Evolutionary conservation across 2,329 filamentous ascomycete species (phyloP).

Genomic region (Sporothrix globosa): DNA sequence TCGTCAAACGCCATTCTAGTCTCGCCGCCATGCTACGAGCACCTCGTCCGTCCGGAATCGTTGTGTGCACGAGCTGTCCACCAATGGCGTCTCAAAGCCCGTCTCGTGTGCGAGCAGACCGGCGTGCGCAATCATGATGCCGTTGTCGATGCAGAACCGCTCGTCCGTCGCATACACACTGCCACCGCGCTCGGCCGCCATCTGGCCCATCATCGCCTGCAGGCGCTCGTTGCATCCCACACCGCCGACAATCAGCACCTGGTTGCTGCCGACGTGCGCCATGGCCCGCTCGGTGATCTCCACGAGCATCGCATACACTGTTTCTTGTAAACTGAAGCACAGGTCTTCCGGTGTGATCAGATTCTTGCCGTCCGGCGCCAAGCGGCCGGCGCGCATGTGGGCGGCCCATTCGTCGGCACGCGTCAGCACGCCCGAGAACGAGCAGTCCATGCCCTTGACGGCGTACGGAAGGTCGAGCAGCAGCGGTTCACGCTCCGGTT

Average conservation of each 20-base stretch:
- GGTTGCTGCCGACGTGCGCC: conserved; percentile 89
- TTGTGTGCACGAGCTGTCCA: conserved; percentile 83
- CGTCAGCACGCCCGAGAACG: conserved; percentile 89
- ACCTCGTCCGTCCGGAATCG: conserved; percentile 83
- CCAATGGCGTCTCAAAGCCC: conserved; percentile 74
- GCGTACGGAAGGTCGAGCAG: conserved; percentile 90
- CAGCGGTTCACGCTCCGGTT: conserved; percentile 64
- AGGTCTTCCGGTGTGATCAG: conserved; percentile 83
- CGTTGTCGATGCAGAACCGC: conserved; percentile 97
- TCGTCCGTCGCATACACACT: conserved; percentile 95
- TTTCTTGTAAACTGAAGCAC: conserved; percentile 95
- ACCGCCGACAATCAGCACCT: conserved; percentile 93
- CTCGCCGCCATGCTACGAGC: conserved; percentile 72
- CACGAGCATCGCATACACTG: conserved; percentile 93
- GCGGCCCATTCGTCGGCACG: conserved; percentile 78
- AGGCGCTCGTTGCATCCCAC: conserved; percentile 93
- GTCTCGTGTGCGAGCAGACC: conserved; percentile 83
- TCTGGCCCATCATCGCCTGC: conserved; percentile 97
- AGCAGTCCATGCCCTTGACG: conserved; percentile 98
- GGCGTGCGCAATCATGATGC: conserved; percentile 99
- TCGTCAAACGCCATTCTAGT: conserved; percentile 45
- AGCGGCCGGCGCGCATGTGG: conserved; percentile 58
- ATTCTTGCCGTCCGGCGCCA: conserved; percentile 54
- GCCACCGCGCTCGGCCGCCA: conserved; percentile 86
- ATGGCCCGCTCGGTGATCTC: conserved; percentile 98